Base-by-base conservation (phyloP, 441 rosid genomes). In the Sinapis alba region DNA sequence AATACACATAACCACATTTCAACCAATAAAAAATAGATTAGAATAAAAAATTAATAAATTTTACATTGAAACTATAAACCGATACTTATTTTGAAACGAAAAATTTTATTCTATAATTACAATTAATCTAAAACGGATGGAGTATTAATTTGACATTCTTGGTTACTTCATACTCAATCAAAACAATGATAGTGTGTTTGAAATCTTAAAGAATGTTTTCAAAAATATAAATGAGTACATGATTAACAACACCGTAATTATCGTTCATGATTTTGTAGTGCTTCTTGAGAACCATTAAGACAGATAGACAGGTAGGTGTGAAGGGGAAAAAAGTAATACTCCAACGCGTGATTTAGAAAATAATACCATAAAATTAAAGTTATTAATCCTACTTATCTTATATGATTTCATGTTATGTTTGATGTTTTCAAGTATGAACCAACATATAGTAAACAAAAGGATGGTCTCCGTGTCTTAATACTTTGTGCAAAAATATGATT, bases 171-270 rank as follows among this genome's bases (percentile, higher is more conserved):
- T 45, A 60, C 24, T 50, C 68, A 68, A 75, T 21, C 65, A 62
- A 76, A 76, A 76, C 74, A 62, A 69, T 53, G 28, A 38, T 62
- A 1, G 19, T 20, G 28, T 69, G 50, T 16, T 62, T 54, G 16
- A 62, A 62, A 19, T 19, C 2, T 53, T 19, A 69, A 62, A 69
- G 59, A 62, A 69, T 76, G 79, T 76, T 69, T 63, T 53, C 8
- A 57, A 24, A 32, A 45, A 38, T 11, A 69, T 53, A 61, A 68
- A 26, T 34, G 67, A 34, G n/a, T 54, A 54, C 64, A 69, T 76
- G 71, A 76, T 63, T 69, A 76, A 58, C 9, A 68, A 12, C 38
- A 38, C 74, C 79, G 79, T 63, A 69, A 76, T 76, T 56, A 63
- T 43, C 71, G 79, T 62, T 70, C 62, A 51, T 75, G 47, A 75